Percentiles rank a stretch among this genome's conserved stretches.
Evolutionary conservation across 139 green algal species (phyloP).

Genomic region (Chlorella vulgaris): DNA sequence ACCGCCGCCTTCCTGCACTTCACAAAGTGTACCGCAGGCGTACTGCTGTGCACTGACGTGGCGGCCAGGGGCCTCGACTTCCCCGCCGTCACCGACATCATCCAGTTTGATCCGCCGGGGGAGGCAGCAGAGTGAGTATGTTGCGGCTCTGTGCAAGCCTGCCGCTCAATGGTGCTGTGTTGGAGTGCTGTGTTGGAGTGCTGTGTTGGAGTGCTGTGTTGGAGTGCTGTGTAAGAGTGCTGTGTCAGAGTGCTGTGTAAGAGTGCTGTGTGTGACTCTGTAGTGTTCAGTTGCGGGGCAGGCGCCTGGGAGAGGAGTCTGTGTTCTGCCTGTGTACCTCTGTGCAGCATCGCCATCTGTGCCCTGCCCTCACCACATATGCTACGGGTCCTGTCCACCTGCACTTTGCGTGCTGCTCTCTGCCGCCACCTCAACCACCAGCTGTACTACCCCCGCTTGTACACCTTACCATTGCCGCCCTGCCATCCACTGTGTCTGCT

Average conservation of each 20-base stretch:
- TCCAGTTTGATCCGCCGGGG: slow-evolving; percentile 93
- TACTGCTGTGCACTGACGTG: slow-evolving; percentile 90
- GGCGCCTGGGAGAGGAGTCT: no score
- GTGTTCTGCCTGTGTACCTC: not conserved
- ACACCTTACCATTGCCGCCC: no score
- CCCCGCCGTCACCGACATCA: slow-evolving; percentile 81
- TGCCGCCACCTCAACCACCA: no score
- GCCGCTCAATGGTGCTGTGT: not conserved
- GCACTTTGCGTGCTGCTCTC: no score
- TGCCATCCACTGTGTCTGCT: not conserved
- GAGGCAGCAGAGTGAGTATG: slow-evolving; percentile 76
- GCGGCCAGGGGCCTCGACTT: slow-evolving; percentile 93
- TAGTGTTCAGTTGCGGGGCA: no score
- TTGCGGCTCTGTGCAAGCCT: not conserved
- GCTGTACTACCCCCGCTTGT: no score
- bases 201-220: not conserved
- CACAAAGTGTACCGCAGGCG: slow-evolving; percentile 42
- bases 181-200: not conserved
- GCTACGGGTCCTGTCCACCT: no score
- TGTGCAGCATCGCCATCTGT: no score
- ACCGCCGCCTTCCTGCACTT: slow-evolving; percentile 80
- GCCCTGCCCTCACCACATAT: no score
- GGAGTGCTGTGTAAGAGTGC: no score
- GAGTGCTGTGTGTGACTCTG: no score
- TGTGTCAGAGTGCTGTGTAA: no score